Evolutionary conservation across 1,139 yeast species (phyloP).

Genomic region (Protomyces inouyei): DNA sequence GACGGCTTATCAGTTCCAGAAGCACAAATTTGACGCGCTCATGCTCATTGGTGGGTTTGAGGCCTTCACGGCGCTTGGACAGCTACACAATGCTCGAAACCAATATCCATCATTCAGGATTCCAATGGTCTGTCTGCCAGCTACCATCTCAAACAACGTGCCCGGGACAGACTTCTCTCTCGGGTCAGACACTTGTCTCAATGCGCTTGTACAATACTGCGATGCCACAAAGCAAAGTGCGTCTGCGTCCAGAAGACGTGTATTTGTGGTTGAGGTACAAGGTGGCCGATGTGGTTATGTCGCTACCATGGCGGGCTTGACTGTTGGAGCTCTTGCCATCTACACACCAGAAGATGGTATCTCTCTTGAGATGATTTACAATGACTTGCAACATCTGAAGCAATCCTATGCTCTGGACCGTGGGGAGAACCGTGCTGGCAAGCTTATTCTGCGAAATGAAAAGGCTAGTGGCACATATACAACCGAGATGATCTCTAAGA

Average conservation of each 20-base stretch:
- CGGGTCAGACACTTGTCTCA: conserved; percentile 91
- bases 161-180: conserved; percentile 95
- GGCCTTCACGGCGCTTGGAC: conserved; percentile 77
- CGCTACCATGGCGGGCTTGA: conserved; percentile 82
- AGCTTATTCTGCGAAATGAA: conserved; percentile 77
- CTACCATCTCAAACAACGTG: conserved; percentile 94
- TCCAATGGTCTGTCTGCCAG: conserved; percentile 90
- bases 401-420: conserved; percentile 66
- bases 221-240: conserved; percentile 95
- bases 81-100: conserved; percentile 64
- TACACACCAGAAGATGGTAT: conserved; percentile 90
- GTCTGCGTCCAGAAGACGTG: conserved; percentile 88
- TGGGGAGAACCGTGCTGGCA: conserved; percentile 82
- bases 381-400: conserved; percentile 67
- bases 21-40: conserved; percentile 76
- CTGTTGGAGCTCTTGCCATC: conserved; percentile 88
- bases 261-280: conserved; percentile 93
- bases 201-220: conserved; percentile 83
- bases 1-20: conserved; percentile 85
- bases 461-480: conserved; percentile 77
- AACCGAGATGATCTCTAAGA: conserved; percentile 75
- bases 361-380: conserved; percentile 62
- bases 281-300: conserved; percentile 95
- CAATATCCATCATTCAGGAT: conserved; percentile 85
- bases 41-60: conserved; percentile 93